Evolutionary conservation across 805 yeast species (phyloP), one percentile per base, ranked within the genome.

Genomic region (Ogataea neopini): DNA sequence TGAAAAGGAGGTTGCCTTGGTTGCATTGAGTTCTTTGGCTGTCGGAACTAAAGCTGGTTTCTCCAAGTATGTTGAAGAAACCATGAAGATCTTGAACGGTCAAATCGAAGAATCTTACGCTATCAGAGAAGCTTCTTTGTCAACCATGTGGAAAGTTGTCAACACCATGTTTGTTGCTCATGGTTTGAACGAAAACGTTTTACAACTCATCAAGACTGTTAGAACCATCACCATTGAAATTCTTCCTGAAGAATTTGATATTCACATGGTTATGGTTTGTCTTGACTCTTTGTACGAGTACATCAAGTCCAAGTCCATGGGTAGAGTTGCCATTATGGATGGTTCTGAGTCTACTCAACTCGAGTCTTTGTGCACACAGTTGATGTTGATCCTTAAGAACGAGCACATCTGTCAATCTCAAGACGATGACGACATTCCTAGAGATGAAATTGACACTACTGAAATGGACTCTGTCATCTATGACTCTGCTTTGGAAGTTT

Each of bases 1-100:
- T 59, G 99, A 92, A 72, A 92, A 92, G 71, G 97, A 91, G 72
- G 88, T 89, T 56, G 96, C 96, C n/a, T 79, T 91, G 39, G 88
- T 89, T 61, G 94, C 96, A 6, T 71, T 90, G 57, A 81, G 88
- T 42, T 98, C 94, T 65, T 79, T 91, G 64, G 96, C 96, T 44
- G 69, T 78, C 45, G 97, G 96, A 59, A 87, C 96, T 41, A 86
- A 90, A 62, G 83, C 80, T 49, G 82, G 82, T 45, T 90, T 92
- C 70, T 79, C 83, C 61, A 82, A 83, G 60, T 89, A 82, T 61
- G 85, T 89, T 51, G 89, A 88, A 65, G 70, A 81, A 48, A 77
- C 90, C 20, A 70, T 86, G 58, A 75, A 76, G 53, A 76, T 81
- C 17, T 74, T 88, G 55, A 70, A 76, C 41, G 86, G 83, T 47